phyloP scores from a whole-genome alignment of 495 filamentous ascomycete genomes.

The Talaromyces adpressus region DNA sequence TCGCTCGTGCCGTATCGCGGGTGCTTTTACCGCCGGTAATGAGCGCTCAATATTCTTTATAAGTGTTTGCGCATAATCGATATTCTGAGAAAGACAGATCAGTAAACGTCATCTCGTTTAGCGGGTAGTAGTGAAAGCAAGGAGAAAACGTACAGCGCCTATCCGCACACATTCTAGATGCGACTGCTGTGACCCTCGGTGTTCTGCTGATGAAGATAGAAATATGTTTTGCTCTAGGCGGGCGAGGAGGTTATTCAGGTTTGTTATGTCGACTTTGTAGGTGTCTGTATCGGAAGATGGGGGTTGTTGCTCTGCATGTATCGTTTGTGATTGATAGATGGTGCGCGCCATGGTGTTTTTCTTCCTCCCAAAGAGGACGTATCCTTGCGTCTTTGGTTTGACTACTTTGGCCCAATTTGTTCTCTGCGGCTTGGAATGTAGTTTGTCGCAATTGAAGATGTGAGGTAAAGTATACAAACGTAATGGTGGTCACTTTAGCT shows the following conservation, averaged over 20 bases:
- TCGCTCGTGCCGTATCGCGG: constrained; percentile 55
- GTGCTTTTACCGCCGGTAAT: constrained; percentile 55
- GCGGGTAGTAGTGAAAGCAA: neutral
- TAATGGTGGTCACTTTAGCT: neutral
- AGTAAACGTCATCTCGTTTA: constrained; percentile 9
- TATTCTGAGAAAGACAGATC: constrained; percentile 44
- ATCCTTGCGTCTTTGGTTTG: neutral
- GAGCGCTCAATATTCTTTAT: constrained; percentile 74
- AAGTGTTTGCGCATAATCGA: constrained; percentile 71
- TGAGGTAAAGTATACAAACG: neutral
- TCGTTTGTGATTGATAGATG: neutral
- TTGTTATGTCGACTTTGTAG: constrained; percentile 36
- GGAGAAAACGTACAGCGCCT: constrained; percentile 42
- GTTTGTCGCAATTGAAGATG: neutral
- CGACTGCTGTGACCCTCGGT: constrained; percentile 51
- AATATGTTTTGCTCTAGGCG: constrained; percentile 70
- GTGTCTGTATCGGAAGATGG: neutral
- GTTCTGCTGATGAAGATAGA: constrained; percentile 48
- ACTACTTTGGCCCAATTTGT: neutral
- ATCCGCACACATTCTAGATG: constrained; percentile 67
- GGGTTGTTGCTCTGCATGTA: neutral
- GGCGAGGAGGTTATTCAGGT: constrained; percentile 64
- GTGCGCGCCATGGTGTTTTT: neutral
- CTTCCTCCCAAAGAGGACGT: neutral
- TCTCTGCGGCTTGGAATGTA: neutral